These are phyloP conservation scores for Calonectria pauciramosa DNA, from an alignment of 2,329 filamentous ascomycete species.

Conservation along the genomic window DNA sequence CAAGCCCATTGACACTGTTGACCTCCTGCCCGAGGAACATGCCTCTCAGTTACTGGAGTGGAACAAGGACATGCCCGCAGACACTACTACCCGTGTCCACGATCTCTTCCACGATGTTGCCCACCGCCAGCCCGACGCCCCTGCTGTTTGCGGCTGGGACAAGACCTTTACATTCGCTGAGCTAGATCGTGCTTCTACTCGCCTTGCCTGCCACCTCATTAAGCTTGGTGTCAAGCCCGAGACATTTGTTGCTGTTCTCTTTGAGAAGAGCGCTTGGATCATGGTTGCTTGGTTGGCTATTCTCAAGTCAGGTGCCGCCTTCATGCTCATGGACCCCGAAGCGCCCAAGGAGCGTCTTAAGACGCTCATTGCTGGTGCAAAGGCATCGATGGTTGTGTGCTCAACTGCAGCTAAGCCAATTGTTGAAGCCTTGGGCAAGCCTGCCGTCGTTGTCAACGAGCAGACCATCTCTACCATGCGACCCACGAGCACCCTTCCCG, in stretches of 20 bases:
- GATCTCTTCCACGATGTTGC: background rate
- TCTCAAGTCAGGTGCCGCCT: background rate
- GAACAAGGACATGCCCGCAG: background rate
- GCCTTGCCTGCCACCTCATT: background rate
- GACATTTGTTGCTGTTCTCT: slow-evolving; percentile 37
- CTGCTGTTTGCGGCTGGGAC: background rate
- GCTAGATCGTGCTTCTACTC: background rate
- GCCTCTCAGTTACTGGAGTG: background rate
- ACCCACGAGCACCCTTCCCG: background rate
- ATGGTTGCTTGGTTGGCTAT: background rate
- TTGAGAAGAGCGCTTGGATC: slow-evolving; percentile 3
- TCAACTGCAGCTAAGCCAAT: background rate
- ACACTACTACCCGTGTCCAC: background rate
- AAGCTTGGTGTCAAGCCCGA: slow-evolving; percentile 31
- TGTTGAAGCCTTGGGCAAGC: background rate
- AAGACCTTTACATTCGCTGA: background rate
- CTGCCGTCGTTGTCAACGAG: background rate
- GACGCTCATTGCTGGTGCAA: background rate
- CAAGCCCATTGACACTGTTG: background rate
- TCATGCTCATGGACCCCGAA: slow-evolving; percentile 1
- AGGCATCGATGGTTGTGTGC: background rate
- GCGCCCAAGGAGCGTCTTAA: background rate
- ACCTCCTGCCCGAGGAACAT: background rate
- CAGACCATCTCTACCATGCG: slow-evolving; percentile 5
- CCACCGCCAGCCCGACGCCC: background rate